phyloP scores from a whole-genome alignment of 495 filamentous ascomycete species.

The Talaromyces ruber region DNA sequence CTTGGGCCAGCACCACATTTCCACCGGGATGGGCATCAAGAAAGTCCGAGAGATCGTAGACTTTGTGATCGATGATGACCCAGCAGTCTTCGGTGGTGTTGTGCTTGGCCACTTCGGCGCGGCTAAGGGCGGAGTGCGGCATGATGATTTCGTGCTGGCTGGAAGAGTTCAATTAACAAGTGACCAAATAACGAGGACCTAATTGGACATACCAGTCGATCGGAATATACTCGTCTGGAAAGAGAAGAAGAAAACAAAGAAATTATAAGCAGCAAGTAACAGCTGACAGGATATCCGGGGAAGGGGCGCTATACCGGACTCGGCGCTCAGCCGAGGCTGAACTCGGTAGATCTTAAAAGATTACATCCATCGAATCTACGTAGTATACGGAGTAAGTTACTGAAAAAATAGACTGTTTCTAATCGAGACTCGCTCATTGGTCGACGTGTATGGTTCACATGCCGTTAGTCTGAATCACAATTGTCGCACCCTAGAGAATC shows the following conservation, averaged over 20 bases:
- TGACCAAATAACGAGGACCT: not conserved
- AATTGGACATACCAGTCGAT: not conserved
- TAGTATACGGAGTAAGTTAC: no score
- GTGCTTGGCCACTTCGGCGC: constrained; percentile 44
- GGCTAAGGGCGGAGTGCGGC: constrained; percentile 26
- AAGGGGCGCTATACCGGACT: not conserved
- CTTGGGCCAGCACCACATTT: constrained; percentile 41
- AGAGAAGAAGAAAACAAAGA: not conserved
- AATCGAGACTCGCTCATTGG: not conserved
- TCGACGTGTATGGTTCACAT: not conserved
- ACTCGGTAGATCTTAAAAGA: not conserved
- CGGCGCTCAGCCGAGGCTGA: not conserved
- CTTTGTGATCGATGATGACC: constrained; percentile 51
- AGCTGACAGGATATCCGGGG: not conserved
- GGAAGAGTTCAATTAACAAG: not conserved
- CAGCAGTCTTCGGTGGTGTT: constrained; percentile 46
- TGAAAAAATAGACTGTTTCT: no score
- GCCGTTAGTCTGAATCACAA: not conserved
- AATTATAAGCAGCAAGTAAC: not conserved
- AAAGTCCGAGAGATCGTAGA: constrained; percentile 53
- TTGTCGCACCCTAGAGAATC: not conserved
- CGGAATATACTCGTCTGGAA: not conserved
- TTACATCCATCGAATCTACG: no score
- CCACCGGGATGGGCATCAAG: constrained; percentile 54
- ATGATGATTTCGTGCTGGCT: constrained; percentile 10